These are phyloP conservation scores for Sugiyamaella smithiae DNA, from an alignment of 805 yeast genomes.

Conservation along the genomic window DNA sequence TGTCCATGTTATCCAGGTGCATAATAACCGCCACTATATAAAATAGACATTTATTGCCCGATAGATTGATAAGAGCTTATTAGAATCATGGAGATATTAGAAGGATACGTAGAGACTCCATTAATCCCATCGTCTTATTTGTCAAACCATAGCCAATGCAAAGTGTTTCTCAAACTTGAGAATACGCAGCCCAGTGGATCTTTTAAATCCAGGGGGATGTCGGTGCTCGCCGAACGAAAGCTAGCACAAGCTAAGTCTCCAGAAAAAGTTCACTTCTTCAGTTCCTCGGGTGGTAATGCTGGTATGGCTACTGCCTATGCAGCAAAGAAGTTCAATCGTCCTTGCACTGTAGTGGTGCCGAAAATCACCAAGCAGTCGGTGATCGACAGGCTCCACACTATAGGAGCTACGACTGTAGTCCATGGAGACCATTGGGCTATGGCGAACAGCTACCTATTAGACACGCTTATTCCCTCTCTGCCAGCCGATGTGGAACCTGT, in stretches of 20 bases:
- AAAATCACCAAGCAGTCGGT: slow-evolving; percentile 45
- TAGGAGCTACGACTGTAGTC: slow-evolving; percentile 52
- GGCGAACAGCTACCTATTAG: slow-evolving; percentile 74
- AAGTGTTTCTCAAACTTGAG: slow-evolving; percentile 76
- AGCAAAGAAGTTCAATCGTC: slow-evolving; percentile 58
- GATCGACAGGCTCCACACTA: slow-evolving; percentile 41
- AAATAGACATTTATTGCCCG: too few relatives aligned
- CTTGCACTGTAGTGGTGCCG: slow-evolving; percentile 64
- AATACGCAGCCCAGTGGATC: slow-evolving; percentile 89
- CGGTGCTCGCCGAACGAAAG: slow-evolving; percentile 58
- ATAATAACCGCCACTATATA: too few relatives aligned
- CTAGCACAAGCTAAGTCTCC: slow-evolving; percentile 37
- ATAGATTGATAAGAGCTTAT: too few relatives aligned
- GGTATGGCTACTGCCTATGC: slow-evolving; percentile 95
- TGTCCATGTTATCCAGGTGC: too few relatives aligned
- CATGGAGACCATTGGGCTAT: slow-evolving; percentile 75
- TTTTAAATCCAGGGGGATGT: slow-evolving; percentile 86
- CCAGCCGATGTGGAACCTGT: slow-evolving; percentile 59
- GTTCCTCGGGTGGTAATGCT: slow-evolving; percentile 95
- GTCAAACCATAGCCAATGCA: slow-evolving; percentile 65
- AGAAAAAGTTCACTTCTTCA: slow-evolving; percentile 47
- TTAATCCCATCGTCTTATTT: slow-evolving; percentile 66
- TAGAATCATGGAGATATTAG: slow-evolving; percentile 8
- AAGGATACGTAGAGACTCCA: slow-evolving; percentile 48
- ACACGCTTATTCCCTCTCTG: slow-evolving; percentile 60